Evolutionary conservation across 805 yeast genomes (phyloP), one percentile per base, ranked within the genome.

Genomic region (Brettanomyces custersianus): DNA sequence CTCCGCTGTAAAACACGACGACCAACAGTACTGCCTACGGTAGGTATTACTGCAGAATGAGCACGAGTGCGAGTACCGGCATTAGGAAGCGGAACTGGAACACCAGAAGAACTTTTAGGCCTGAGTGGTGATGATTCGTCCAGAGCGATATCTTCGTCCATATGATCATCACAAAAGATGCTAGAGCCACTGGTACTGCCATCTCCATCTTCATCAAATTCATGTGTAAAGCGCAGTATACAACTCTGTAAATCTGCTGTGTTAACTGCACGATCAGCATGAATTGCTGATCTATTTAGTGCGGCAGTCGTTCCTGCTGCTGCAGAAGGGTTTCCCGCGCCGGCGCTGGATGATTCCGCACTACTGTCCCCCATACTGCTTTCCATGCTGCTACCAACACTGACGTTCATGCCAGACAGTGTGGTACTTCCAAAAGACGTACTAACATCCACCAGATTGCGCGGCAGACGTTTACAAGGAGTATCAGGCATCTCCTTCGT

Each of bases 401-500:
- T 26, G 8, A 26, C 29, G 15, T 26, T 26, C 8, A 26, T n/a
- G 10, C 29, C 29, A 10, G 29, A 12, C 20, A 16, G 18, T 20
- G 21, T 29, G 26, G 32, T 39, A 9, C 37, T 40, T 34, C 31
- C 16, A 46, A 51, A 43, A 20, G 58, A 40, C 10, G 51, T 51
- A 28, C 47, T 50, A 21, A 50, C 42, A 31, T 55, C 59, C 13
- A 53, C 53, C n/a, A 49, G 35, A 5, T 46, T 31, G 5, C 46
- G 45, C 3, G 55, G 55, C 3, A 73, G 72, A 41, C 58, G 62
- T 42, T 76, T 76, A 53, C 78, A 72, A 3, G 83, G 83, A 0
- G 83, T 76, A 38, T 77, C 81, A 2, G 83, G 83, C 47, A 77
- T 72, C 12, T 49, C 48, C 24, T 63, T 54, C 7, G 42, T 33